These are phyloP conservation scores for Panellus pusillus DNA, from an alignment of 768 basidiomycete genomes.

Conservation along the genomic window DNA sequence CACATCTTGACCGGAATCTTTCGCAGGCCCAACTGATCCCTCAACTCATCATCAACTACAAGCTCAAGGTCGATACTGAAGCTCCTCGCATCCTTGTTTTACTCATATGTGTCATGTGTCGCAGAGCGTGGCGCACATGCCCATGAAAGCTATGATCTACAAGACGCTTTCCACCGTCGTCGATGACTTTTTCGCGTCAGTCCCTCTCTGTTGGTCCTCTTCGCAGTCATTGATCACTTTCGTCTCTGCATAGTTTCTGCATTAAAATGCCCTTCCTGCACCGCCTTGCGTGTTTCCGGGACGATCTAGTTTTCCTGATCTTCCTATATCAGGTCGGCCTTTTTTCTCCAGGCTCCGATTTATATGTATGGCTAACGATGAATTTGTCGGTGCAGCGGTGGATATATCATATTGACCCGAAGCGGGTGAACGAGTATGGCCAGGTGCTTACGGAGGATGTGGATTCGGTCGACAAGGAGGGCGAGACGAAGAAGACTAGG, in stretches of 20 bases:
- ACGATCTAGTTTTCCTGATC: constrained; percentile 88
- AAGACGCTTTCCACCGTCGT: constrained; percentile 89
- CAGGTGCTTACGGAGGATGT: constrained; percentile 66
- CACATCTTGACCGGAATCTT: constrained; percentile 16
- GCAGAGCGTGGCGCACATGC: constrained; percentile 96
- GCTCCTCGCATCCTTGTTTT: constrained; percentile 1
- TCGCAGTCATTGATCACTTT: constrained; percentile 10
- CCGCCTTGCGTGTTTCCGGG: constrained; percentile 86
- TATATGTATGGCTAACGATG: constrained; percentile 22
- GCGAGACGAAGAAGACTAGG: constrained; percentile 58
- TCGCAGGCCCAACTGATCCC: constrained; percentile 79
- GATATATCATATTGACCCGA: constrained; percentile 96
- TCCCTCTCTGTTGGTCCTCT: constrained; percentile 12
- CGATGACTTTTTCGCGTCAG: constrained; percentile 90
- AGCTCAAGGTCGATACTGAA: constrained; percentile 71
- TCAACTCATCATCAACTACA: constrained; percentile 95
- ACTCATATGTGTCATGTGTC: neutral
- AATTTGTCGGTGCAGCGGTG: constrained; percentile 60
- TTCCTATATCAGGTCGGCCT: constrained; percentile 84
- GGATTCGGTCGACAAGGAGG: constrained; percentile 38
- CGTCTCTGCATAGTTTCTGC: constrained; percentile 61
- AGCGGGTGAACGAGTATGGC: constrained; percentile 95
- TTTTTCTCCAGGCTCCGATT: neutral
- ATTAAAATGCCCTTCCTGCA: constrained; percentile 98
- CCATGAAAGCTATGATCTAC: constrained; percentile 98